phyloP scores from a whole-genome alignment of 2,329 filamentous ascomycete species.

The Chaetomium globosum region DNA sequence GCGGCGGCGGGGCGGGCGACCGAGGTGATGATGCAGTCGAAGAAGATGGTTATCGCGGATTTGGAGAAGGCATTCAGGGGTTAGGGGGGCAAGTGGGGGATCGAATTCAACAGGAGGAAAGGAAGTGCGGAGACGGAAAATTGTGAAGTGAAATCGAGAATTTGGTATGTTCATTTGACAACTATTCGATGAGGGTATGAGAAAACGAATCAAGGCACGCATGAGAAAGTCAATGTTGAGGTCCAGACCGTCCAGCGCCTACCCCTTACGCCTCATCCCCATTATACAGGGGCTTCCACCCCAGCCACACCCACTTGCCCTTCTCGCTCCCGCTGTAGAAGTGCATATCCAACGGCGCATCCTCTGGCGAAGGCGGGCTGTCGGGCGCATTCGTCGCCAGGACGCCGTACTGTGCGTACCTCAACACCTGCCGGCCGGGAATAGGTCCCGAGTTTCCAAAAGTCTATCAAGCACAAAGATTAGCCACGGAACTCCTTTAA shows the following conservation, averaged over 20 bases:
- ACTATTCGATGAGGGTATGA: not conserved
- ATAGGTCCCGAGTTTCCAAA: constrained; percentile 13
- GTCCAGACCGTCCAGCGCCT: not conserved
- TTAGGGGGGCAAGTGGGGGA: too few species aligned
- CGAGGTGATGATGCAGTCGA: constrained; percentile 48
- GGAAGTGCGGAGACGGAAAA: too few species aligned
- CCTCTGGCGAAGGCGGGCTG: constrained; percentile 15
- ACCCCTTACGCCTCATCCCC: constrained; percentile 1
- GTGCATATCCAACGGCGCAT: constrained; percentile 23
- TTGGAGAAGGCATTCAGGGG: constrained; percentile 44
- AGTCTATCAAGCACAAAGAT: constrained; percentile 7
- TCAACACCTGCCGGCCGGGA: constrained; percentile 5
- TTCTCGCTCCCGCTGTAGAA: constrained; percentile 21
- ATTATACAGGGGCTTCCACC: constrained; percentile 12
- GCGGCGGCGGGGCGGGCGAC: constrained; percentile 41
- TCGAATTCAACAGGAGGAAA: too few species aligned
- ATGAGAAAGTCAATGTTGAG: too few species aligned
- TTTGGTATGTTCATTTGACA: not conserved
- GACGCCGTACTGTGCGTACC: constrained; percentile 23
- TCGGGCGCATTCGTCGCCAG: constrained; percentile 14
- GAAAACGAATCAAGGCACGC: not conserved
- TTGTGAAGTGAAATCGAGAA: not conserved
- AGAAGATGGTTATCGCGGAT: constrained; percentile 48
- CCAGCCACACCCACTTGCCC: constrained; percentile 27
- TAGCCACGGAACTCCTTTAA: not conserved